A percentile compares a stretch with the other conserved stretches of the same genome.
These are phyloP conservation scores for Flaveria robusta DNA, from an alignment of 129 eudicot genomes.

Conservation along the genomic window DNA sequence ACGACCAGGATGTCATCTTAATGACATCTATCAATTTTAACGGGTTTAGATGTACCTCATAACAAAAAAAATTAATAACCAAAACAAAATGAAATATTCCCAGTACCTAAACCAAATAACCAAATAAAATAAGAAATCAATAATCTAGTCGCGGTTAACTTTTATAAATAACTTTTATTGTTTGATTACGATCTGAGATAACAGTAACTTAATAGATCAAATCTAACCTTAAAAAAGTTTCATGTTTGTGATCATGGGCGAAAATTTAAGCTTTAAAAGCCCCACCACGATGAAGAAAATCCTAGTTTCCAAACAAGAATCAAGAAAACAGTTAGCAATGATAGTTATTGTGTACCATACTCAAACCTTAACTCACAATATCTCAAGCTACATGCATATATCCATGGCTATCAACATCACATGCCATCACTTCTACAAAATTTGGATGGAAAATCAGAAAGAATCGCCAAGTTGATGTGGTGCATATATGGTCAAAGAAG, in stretches of 20 bases:
- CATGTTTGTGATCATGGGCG: background rate
- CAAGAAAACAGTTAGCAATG: background rate
- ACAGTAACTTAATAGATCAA: no score
- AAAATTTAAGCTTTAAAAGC: no score
- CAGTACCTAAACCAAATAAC: background rate
- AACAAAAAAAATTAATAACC: no score
- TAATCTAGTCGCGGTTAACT: background rate
- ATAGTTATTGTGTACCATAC: background rate
- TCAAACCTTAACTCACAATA: conserved; percentile 6
- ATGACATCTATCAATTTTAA: no score
- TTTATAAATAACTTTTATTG: no score
- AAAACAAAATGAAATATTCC: background rate
- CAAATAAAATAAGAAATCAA: no score
- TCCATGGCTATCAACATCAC: background rate
- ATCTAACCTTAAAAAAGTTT: no score
- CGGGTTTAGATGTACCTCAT: no score
- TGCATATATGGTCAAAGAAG: background rate
- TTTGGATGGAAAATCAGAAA: conserved; percentile 1
- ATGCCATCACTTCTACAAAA: conserved; percentile 12
- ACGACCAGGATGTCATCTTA: no score
- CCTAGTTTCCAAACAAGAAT: background rate
- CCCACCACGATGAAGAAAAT: no score
- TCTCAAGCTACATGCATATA: conserved; percentile 11
- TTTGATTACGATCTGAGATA: no score
- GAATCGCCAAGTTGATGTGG: background rate